Evolutionary conservation across 202 grass and related monocot genomes (phyloP).

Genomic region (Dendrocalamus latiflorus): DNA sequence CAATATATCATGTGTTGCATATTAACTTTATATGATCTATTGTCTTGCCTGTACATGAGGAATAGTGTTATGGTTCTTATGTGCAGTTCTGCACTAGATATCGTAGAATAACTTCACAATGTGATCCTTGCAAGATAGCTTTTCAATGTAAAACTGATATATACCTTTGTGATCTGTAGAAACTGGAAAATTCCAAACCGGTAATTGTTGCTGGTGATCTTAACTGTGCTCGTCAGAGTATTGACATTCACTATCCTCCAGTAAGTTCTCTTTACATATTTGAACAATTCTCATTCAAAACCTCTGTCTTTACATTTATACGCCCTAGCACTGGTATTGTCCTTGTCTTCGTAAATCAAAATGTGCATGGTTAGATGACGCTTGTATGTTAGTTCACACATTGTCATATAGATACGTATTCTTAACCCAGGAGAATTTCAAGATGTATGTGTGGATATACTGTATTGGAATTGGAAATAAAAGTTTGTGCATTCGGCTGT

Average conservation of each 20-base stretch:
- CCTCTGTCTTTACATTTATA: not conserved
- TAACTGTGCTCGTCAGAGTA: slow-evolving; percentile 50
- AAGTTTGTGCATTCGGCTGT: not conserved
- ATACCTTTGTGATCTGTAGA: too few relatives aligned
- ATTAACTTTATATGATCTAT: not conserved
- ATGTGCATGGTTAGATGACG: not conserved
- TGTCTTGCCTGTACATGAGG: not conserved
- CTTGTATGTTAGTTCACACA: not conserved
- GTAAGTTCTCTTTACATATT: not conserved
- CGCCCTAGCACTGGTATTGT: not conserved
- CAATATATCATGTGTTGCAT: not conserved
- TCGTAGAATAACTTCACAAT: not conserved
- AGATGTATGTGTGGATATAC: not conserved
- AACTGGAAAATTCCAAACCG: slow-evolving; percentile 54
- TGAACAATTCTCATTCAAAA: not conserved
- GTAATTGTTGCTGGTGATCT: slow-evolving; percentile 67
- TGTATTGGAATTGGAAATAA: not conserved
- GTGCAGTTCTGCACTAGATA: not conserved
- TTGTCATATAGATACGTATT: not conserved
- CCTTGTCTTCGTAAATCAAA: not conserved
- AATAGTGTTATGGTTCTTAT: not conserved
- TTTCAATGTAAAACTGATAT: slow-evolving; percentile 14
- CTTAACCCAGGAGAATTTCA: not conserved
- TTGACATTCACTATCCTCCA: slow-evolving; percentile 64
- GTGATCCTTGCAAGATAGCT: not conserved